Base-by-base conservation (phyloP, 345 rosid species). In the Orychophragmus violaceus region DNA sequence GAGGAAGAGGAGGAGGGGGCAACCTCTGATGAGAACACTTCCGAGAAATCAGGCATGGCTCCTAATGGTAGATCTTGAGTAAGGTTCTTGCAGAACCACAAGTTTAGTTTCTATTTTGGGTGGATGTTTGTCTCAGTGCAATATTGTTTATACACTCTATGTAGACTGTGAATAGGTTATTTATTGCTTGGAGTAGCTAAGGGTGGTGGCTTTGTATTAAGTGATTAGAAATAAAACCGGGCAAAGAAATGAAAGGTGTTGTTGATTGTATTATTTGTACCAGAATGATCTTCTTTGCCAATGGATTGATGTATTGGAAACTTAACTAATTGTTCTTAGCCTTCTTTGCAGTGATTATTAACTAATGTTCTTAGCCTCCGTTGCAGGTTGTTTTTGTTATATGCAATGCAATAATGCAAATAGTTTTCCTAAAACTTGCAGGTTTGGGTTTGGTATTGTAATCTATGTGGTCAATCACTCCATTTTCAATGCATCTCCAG, bases 21-120 rank as follows among this genome's bases (percentile, higher is more conserved):
- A 36, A 75, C 77, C 44, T 78, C 87, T 8, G 81, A 70, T 51
- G 87, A 81, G 64, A 78, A 83, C 75, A 53, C 62, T 67, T 80
- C 90, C n/a, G n/a, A n/a, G n/a, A n/a, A n/a, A n/a, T n/a, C 53
- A 13, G 82, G 79, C 45, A 67, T 62, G 32, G 75, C 83, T 59
- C 63, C 77, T 4, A 81, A 79, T 66, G 82, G 80, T 64, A 48
- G 77, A 61, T 82, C 82, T 56, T 82, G 78, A 84, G 58, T 8
- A 46, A 52, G 41, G 62, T 59, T 66, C 9, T 1, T 64, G 35
- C 71, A 28, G 16, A 21, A 67, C 24, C 25, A 60, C 56, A 44
- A 4, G 42, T 60, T 61, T 27, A 62, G 23, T 22, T n/a, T 66
- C 9, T 59, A 32, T 45, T 17, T 33, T 45, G 69, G 32, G 64